Percentiles rank a stretch among this genome's conserved stretches.
phyloP scores from a whole-genome alignment of 441 rosid genomes.

The Raphanus hybrid region DNA sequence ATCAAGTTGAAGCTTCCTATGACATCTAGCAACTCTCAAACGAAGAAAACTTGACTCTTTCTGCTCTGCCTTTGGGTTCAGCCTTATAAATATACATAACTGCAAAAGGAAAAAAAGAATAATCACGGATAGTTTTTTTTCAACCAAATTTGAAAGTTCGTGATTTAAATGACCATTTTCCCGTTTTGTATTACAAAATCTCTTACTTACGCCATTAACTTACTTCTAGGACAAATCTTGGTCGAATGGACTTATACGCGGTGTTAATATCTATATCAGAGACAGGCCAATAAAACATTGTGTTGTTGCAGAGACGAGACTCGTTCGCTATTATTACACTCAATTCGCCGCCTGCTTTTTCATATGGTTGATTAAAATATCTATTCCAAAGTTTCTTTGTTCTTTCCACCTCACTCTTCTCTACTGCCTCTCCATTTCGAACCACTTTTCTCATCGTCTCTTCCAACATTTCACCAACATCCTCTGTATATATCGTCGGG shows the following conservation, averaged over 20 bases:
- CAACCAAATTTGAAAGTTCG: too few relatives aligned
- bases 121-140: neutral
- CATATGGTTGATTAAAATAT: constrained; percentile 75
- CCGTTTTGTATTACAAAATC: neutral
- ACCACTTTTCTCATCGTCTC: constrained; percentile 52
- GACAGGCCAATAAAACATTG: constrained; percentile 65
- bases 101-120: constrained; percentile 30
- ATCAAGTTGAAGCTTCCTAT: constrained; percentile 69
- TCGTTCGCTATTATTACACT: constrained; percentile 42
- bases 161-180: too few relatives aligned
- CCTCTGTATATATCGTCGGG: constrained; percentile 73
- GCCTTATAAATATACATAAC: constrained; percentile 65
- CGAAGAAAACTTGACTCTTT: constrained; percentile 54
- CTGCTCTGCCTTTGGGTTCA: constrained; percentile 46
- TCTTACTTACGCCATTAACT: constrained; percentile 12
- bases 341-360: constrained; percentile 77
- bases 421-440: constrained; percentile 52
- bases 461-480: constrained; percentile 61
- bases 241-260: constrained; percentile 70
- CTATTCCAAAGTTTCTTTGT: constrained; percentile 68
- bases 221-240: constrained; percentile 83
- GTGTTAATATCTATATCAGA: constrained; percentile 72
- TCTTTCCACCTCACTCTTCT: constrained; percentile 56
- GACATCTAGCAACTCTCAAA: constrained; percentile 64
- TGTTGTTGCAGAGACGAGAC: constrained; percentile 36